Evolutionary conservation across 2,329 filamentous ascomycete species (phyloP), one percentile per base, ranked within the genome.

Genomic region (Aspergillus candidus): DNA sequence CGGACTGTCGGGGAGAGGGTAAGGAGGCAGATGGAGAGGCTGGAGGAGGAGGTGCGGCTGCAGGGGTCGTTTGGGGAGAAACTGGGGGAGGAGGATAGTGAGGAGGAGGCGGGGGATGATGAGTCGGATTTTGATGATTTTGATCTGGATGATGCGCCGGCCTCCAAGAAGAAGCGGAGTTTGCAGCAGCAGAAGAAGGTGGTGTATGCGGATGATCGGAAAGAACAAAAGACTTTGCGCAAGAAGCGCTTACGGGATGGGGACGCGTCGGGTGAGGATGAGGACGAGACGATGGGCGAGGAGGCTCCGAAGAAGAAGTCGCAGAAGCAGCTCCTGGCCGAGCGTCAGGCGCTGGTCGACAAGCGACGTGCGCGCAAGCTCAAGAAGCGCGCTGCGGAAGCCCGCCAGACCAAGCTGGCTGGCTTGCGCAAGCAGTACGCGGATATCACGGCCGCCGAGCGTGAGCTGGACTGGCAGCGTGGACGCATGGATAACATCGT

Each of bases 401-500:
- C 69, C 31, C 69, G 74, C 34, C 59, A 68, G 34, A 69, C 67
- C 44, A 76, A 74, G 54, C 54, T 83, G 30, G 67, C 73, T 32
- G 72, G 71, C 2, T 57, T 82, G 43, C 72, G 71, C 58, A 72
- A 73, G 46, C 72, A 78, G 41, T 74, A 80, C 53, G 64, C 67
- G 15, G 73, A 80, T 53, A 71, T 84, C 13, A 65, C 70, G 27
- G 68, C 70, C 3, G 80, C 79, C 0, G 72, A 81, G 50, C 67
- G 73, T 17, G 74, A 77, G 54, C 61, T 83, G 15, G 78, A 81
- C 35, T 61, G 73, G 50, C 80, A 83, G 60, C 70, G 79, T 37
- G 79, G 75, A 8, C 76, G 75, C 61, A 83, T 83, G 79, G 75
- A 72, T 51, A 75, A 76, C 48, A 75, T 71, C 2, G 68, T 79